Conservation (phyloP, 2,329 filamentous ascomycete genomes). For the Colletotrichum echinochloae region DNA sequence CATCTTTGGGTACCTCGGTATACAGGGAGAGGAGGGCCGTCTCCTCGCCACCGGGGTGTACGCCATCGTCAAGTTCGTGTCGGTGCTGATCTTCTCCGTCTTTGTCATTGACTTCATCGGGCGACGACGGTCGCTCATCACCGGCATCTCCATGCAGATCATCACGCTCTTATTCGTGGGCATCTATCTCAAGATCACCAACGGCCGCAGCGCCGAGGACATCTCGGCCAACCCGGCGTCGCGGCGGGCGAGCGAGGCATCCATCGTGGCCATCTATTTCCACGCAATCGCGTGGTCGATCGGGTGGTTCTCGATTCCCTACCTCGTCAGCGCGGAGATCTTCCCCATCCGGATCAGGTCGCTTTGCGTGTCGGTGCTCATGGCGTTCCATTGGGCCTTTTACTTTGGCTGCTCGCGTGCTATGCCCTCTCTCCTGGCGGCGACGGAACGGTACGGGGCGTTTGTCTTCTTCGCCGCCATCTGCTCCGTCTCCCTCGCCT, state of each 20-base stretch:
- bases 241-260: slow-evolving; percentile 51
- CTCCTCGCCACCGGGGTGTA: slow-evolving; percentile 47
- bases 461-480: slow-evolving; percentile 37
- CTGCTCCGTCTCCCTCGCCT: slow-evolving; percentile 38
- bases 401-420: slow-evolving; percentile 51
- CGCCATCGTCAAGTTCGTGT: slow-evolving; percentile 47
- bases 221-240: slow-evolving; percentile 42
- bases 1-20: slow-evolving; percentile 48
- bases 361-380: slow-evolving; percentile 54
- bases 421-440: slow-evolving; percentile 50
- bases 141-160: slow-evolving; percentile 49
- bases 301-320: slow-evolving; percentile 60
- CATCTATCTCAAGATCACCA: slow-evolving; percentile 48
- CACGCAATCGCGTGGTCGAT: slow-evolving; percentile 59
- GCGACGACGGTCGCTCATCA: slow-evolving; percentile 49
- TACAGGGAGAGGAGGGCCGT: slow-evolving; percentile 42
- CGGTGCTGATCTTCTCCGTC: slow-evolving; percentile 45
- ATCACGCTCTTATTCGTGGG: slow-evolving; percentile 48
- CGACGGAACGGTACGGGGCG: slow-evolving; percentile 45
- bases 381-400: slow-evolving; percentile 57
- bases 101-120: slow-evolving; percentile 49
- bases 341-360: slow-evolving; percentile 57
- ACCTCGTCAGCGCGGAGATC: slow-evolving; percentile 59
- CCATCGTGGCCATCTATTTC: slow-evolving; percentile 58
- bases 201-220: slow-evolving; percentile 39